These are phyloP conservation scores for Kodamaea nitidulidarum DNA, from an alignment of 805 yeast genomes.

Conservation along the genomic window DNA sequence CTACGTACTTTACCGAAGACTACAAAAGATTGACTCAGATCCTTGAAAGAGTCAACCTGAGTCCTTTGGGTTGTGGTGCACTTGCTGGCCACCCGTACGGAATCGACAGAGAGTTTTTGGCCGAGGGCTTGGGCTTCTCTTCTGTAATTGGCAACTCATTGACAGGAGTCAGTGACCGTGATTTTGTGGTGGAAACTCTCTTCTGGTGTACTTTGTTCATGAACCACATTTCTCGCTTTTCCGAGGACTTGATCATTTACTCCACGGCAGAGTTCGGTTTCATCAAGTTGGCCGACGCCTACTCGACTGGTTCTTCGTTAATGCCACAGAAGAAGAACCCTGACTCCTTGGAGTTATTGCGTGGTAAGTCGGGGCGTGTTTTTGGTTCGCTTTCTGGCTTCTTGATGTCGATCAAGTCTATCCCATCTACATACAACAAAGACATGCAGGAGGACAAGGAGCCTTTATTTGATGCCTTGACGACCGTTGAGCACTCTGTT, in stretches of 20 bases:
- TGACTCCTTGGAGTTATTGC: slow-evolving; percentile 86
- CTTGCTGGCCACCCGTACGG: slow-evolving; percentile 99
- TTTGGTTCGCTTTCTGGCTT: slow-evolving; percentile 94
- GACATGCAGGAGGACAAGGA: slow-evolving; percentile 99
- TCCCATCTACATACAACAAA: slow-evolving; percentile 96
- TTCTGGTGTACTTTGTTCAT: slow-evolving; percentile 94
- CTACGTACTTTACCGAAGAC: slow-evolving; percentile 91
- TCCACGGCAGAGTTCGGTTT: slow-evolving; percentile 98
- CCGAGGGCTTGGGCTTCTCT: slow-evolving; percentile 71
- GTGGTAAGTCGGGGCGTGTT: slow-evolving; percentile 97
- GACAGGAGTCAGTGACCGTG: slow-evolving; percentile 97
- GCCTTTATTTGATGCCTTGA: slow-evolving; percentile 88
- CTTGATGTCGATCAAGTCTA: slow-evolving; percentile 93
- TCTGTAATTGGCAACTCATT: slow-evolving; percentile 93
- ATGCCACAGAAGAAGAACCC: slow-evolving; percentile 99
- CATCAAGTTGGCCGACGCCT: slow-evolving; percentile 90
- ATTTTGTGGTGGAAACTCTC: slow-evolving; percentile 90
- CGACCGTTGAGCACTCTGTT: slow-evolving; percentile 90
- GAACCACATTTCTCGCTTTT: slow-evolving; percentile 92
- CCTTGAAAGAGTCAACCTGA: slow-evolving; percentile 73
- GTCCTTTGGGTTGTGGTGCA: slow-evolving; percentile 97
- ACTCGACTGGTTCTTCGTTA: slow-evolving; percentile 95
- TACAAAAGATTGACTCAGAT: slow-evolving; percentile 79
- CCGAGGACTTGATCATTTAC: slow-evolving; percentile 92
- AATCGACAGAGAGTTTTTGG: slow-evolving; percentile 90